Evolutionary conservation across 495 filamentous ascomycete species (phyloP), one percentile per base, ranked within the genome.

Genomic region (Hypoxylon perforatum): DNA sequence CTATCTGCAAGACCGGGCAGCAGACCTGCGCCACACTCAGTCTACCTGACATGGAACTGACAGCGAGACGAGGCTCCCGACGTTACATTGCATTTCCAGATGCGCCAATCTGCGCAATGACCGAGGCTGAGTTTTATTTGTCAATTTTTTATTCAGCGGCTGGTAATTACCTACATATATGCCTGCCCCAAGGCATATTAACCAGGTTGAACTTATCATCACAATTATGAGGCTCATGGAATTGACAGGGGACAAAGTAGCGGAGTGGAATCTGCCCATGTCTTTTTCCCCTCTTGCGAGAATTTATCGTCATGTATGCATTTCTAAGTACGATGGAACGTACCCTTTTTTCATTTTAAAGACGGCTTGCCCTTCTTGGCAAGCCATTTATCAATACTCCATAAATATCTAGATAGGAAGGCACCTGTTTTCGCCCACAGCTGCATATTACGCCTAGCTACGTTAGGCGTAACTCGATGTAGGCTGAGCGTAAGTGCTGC

Each of bases 61-160:
- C n/a, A 28, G 25, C 12, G 17, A 49, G 62, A 70, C 51, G 51
- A 70, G 52, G 62, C 61, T 62, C 46, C 36, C 15, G 42, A 50
- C 19, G 67, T 62, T 62, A 50, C 62, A 70, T 70, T 52, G 57
- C 61, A 70, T 70, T n/a, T 14, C n/a, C n/a, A n/a, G 15, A 60
- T 21, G 60, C 44, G 21, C 44, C 44, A 35, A 38, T 35, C 50
- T 50, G 50, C 55, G 28, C 38, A 36, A 39, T 48, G 48, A 59
- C 35, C 38, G 65, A 63, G 60, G 65, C 59, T 69, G 59, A 58
- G 49, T 18, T 48, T 53, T 22, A 2, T 42, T 21, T 44, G 7
- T 19, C 11, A 5, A 4, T 9, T 33, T 33, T 44, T 44, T 19
- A 3, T 21, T 12, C 10, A n/a, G 17, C 2, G 3, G 18, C 30